phyloP scores from a whole-genome alignment of 441 rosid species.

The Sinapis alba region DNA sequence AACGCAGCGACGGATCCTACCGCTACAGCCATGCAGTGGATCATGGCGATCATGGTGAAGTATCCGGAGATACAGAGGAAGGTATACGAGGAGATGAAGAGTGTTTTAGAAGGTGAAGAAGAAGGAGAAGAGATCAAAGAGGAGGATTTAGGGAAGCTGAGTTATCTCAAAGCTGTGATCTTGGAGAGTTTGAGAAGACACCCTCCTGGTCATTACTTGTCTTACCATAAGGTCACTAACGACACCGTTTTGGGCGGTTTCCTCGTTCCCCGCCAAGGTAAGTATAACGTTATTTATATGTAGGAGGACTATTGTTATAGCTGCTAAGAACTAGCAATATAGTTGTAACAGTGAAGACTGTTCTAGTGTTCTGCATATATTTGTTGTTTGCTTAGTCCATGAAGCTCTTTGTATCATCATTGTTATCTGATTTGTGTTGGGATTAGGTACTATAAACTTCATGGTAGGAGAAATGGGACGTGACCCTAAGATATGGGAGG shows the following conservation, averaged over 20 bases:
- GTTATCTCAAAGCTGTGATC: conserved; percentile 43
- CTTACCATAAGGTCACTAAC: conserved; percentile 37
- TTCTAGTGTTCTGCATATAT: background rate
- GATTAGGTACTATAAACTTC: conserved; percentile 42
- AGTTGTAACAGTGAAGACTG: too few relatives aligned
- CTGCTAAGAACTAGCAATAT: background rate
- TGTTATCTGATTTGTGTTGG: background rate
- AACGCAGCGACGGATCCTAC: conserved; percentile 46
- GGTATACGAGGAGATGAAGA: conserved; percentile 32
- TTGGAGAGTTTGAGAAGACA: conserved; percentile 44
- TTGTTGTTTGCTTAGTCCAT: background rate
- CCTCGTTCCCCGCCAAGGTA: conserved; percentile 38
- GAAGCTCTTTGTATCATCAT: background rate
- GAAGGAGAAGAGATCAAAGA: conserved; percentile 37
- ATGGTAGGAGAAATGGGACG: conserved; percentile 51
- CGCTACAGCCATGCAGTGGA: conserved; percentile 45
- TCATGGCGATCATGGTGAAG: conserved; percentile 44
- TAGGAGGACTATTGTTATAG: too few relatives aligned
- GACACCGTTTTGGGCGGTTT: conserved; percentile 41
- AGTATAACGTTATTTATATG: background rate
- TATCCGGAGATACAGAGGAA: conserved; percentile 43
- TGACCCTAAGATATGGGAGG: conserved; percentile 48
- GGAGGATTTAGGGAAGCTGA: conserved; percentile 40
- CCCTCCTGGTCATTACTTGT: conserved; percentile 44
- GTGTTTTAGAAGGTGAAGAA: conserved; percentile 13